phyloP scores from a whole-genome alignment of 2,329 filamentous ascomycete genomes.

The Stagonosporopsis cucurbitacearum region DNA sequence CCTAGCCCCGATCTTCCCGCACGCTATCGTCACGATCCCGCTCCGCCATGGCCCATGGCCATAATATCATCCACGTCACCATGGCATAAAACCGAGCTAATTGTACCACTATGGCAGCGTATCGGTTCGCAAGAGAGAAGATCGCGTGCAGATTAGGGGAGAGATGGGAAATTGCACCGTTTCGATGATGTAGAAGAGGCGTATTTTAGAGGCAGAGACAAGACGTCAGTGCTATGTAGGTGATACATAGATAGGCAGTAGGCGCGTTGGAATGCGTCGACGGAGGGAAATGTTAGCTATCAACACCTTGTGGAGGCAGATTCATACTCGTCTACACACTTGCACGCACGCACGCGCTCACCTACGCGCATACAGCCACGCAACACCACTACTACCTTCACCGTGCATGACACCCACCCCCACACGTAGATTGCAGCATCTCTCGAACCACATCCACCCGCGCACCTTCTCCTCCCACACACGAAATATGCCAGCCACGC shows the following conservation, averaged over 20 bases:
- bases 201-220: neutral
- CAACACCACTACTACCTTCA: neutral
- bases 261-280: neutral
- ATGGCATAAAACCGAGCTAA: conserved; percentile 14
- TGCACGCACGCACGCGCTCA: neutral
- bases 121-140: neutral
- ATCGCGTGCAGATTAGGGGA: neutral
- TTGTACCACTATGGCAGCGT: neutral
- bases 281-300: neutral
- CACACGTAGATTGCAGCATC: neutral
- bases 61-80: conserved; percentile 9
- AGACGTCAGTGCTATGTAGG: neutral
- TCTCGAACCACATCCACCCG: neutral
- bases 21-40: conserved; percentile 4
- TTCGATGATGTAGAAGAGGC: conserved; percentile 4
- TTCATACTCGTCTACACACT: neutral
- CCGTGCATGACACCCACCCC: neutral
- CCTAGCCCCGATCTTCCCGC: neutral
- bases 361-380: neutral
- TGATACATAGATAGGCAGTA: neutral
- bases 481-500: conserved; percentile 3
- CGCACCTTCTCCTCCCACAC: neutral
- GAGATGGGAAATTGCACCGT: neutral
- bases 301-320: neutral
- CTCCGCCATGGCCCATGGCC: conserved; percentile 7